Evolutionary conservation across 306 rosid genomes (phyloP).

Genomic region (Cucumis hystrix): DNA sequence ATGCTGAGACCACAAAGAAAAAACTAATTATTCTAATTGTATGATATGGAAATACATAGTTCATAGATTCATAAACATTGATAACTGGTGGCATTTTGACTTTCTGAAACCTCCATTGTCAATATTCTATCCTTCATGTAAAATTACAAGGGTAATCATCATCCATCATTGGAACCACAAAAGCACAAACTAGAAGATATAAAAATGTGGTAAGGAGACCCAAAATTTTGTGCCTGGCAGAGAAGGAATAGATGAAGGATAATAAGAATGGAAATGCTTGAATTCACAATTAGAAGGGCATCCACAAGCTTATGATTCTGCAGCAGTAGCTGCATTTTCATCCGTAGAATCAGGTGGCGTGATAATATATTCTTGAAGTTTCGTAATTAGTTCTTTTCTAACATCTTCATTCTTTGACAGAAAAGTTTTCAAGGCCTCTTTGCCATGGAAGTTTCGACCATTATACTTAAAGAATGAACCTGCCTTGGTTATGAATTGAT

Average conservation of each 20-base stretch:
- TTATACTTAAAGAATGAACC: constrained; percentile 34
- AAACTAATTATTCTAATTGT: too few species aligned
- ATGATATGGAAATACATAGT: too few species aligned
- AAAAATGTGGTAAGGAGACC: background rate
- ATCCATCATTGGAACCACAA: background rate
- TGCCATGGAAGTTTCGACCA: constrained; percentile 40
- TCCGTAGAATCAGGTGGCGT: constrained; percentile 47
- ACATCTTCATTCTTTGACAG: constrained; percentile 30
- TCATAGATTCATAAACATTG: too few species aligned
- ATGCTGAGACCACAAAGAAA: too few species aligned
- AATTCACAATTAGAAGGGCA: background rate
- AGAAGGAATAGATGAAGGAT: background rate
- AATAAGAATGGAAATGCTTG: background rate
- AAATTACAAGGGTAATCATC: background rate
- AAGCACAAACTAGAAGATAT: background rate
- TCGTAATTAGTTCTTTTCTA: constrained; percentile 37
- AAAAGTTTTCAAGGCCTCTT: constrained; percentile 55
- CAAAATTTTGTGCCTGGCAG: background rate
- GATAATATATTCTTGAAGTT: constrained; percentile 42
- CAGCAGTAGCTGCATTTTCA: constrained; percentile 23
- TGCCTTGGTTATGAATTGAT: constrained; percentile 38
- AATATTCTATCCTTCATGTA: background rate
- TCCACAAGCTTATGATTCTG: background rate
- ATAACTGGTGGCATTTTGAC: background rate
- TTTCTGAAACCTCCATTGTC: background rate